These are phyloP conservation scores for Phytomonas sp. DNA, from an alignment of 208 protist species.

Conservation along the genomic window DNA sequence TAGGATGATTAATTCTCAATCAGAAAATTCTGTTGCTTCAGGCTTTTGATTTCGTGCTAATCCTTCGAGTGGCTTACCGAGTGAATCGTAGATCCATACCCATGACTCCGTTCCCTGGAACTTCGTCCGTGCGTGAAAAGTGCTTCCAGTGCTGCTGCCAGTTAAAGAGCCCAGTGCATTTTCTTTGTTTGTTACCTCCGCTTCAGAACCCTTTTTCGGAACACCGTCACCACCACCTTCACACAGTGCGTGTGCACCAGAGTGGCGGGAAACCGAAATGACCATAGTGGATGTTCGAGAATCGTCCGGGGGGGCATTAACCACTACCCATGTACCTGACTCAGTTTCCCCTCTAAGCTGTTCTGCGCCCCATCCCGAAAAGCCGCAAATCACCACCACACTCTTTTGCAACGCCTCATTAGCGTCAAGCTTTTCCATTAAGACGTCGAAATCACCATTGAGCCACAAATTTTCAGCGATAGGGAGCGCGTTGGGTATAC, in stretches of 20 bases:
- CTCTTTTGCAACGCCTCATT: constrained; percentile 23
- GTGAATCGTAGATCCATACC: constrained; percentile 43
- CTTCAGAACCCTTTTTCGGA: neutral
- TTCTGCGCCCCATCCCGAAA: constrained; percentile 62
- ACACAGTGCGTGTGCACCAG: constrained; percentile 13
- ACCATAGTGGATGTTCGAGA: constrained; percentile 35
- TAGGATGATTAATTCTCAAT: neutral
- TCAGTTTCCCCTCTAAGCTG: constrained; percentile 71
- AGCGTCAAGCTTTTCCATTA: constrained; percentile 46
- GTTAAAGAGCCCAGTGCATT: neutral
- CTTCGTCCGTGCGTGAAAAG: constrained; percentile 3
- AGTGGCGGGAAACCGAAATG: constrained; percentile 31
- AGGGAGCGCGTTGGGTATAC: constrained; percentile 46
- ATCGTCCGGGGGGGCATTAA: constrained; percentile 18
- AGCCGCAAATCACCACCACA: constrained; percentile 70
- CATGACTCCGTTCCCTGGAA: constrained; percentile 29
- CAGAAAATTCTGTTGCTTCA: neutral
- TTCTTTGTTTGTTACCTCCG: constrained; percentile 1
- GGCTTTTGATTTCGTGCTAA: constrained; percentile 35
- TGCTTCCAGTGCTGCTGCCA: neutral
- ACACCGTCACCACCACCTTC: neutral
- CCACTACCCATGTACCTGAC: constrained; percentile 67
- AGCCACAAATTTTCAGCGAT: constrained; percentile 55
- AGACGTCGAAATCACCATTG: constrained; percentile 55
- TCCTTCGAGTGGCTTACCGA: constrained; percentile 41